phyloP scores from a whole-genome alignment of 345 rosid species.

The Citrus unshiu region DNA sequence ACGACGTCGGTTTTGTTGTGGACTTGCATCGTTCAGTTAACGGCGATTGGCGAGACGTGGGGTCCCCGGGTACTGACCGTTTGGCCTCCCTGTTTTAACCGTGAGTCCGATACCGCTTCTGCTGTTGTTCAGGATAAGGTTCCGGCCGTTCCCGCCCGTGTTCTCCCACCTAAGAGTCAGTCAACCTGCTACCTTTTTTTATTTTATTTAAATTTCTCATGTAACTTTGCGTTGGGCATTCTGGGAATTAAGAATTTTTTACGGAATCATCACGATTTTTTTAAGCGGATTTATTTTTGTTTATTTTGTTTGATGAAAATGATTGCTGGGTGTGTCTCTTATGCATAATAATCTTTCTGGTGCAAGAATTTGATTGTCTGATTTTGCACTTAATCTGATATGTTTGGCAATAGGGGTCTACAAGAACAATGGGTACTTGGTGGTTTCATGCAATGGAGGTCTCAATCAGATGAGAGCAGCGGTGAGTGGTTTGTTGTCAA shows the following conservation, averaged over 20 bases:
- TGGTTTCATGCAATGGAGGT: conserved; percentile 95
- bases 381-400: neutral
- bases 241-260: neutral
- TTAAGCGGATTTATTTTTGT: neutral
- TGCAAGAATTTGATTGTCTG: neutral
- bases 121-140: conserved; percentile 34
- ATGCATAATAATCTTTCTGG: neutral
- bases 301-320: neutral
- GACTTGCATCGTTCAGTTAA: conserved; percentile 92
- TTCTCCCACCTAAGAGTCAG: conserved; percentile 84
- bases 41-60: conserved; percentile 88
- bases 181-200: neutral
- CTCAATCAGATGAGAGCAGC: conserved; percentile 96
- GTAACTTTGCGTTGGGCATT: neutral
- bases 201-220: neutral
- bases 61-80: conserved; percentile 83
- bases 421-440: conserved; percentile 89
- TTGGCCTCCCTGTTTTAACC: conserved; percentile 77
- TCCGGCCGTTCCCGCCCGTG: conserved; percentile 37
- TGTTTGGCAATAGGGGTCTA: conserved; percentile 60
- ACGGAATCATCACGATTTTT: neutral
- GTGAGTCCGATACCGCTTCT: conserved; percentile 37
- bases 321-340: neutral
- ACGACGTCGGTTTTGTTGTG: conserved; percentile 81
- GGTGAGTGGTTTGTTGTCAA: conserved; percentile 34